Conservation (phyloP, 257 asterid genomes). For the Solanum habrochaites region DNA sequence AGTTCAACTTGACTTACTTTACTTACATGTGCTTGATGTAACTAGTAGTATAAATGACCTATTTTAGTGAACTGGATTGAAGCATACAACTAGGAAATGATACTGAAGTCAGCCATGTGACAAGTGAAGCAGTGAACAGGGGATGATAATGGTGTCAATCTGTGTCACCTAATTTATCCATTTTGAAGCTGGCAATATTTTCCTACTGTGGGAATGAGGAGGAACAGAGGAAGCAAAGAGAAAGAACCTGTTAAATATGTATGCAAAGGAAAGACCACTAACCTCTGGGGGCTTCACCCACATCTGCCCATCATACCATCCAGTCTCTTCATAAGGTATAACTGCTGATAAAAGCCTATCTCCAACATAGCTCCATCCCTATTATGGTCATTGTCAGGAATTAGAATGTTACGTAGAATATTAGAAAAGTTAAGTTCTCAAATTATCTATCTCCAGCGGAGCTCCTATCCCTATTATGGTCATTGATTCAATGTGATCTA, state of each 20-base stretch:
- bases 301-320: constrained; percentile 95
- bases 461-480: background rate
- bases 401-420: background rate
- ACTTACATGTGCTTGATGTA: background rate
- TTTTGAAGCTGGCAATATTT: background rate
- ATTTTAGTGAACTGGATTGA: background rate
- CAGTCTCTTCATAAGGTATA: constrained; percentile 82
- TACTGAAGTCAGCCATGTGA: background rate
- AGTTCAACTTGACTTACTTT: background rate
- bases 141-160: background rate
- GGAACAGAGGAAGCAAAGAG: background rate
- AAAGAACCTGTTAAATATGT: background rate
- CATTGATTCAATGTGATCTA: background rate
- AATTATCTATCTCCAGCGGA: background rate
- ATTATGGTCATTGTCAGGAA: background rate
- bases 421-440: background rate
- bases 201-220: background rate
- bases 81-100: background rate
- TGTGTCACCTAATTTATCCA: background rate
- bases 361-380: constrained; percentile 96
- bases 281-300: constrained; percentile 99
- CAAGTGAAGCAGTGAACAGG: background rate
- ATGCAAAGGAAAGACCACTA: background rate
- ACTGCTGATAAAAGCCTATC: constrained; percentile 85
- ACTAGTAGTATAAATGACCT: background rate